A percentile compares a stretch with the other conserved stretches of the same genome.
These are phyloP conservation scores for Lasiosphaeria hispida DNA, from an alignment of 495 filamentous ascomycete species.

Conservation along the genomic window DNA sequence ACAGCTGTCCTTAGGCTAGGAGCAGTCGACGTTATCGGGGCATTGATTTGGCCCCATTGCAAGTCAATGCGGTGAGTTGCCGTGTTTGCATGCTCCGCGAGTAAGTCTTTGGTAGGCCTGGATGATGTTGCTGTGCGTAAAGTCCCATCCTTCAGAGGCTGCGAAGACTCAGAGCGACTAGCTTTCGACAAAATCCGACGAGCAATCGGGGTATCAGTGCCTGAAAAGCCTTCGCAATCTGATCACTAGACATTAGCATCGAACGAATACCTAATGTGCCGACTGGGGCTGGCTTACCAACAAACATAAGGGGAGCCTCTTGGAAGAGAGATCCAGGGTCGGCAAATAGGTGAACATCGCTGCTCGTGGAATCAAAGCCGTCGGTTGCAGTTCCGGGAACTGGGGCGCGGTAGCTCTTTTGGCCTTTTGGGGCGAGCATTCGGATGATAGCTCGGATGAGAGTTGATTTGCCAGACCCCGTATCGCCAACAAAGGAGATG, in stretches of 20 bases:
- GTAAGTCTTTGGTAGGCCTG: not conserved
- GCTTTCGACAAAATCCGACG: slow-evolving; percentile 3
- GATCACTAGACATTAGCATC: not conserved
- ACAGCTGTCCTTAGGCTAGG: not conserved
- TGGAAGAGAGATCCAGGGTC: slow-evolving; percentile 14
- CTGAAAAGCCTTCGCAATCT: slow-evolving; percentile 17
- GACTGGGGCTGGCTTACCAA: slow-evolving; percentile 1
- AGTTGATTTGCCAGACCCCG: slow-evolving; percentile 21
- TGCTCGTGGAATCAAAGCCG: slow-evolving; percentile 19
- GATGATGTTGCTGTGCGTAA: not conserved
- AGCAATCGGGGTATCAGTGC: slow-evolving; percentile 13
- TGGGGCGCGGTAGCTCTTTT: slow-evolving; percentile 8
- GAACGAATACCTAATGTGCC: too few relatives aligned
- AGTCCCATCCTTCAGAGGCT: slow-evolving; percentile 2
- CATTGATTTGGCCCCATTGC: slow-evolving; percentile 10
- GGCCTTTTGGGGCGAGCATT: slow-evolving; percentile 14
- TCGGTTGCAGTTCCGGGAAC: slow-evolving; percentile 13
- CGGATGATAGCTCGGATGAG: slow-evolving; percentile 22
- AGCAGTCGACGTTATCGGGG: not conserved
- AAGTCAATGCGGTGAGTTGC: slow-evolving; percentile 6
- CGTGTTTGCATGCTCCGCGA: slow-evolving; percentile 5
- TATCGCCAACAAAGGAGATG: slow-evolving; percentile 21
- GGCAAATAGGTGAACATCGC: slow-evolving; percentile 17
- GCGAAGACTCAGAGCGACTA: not conserved
- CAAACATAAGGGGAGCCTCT: slow-evolving; percentile 14